Evolutionary conservation across 179 eudicot species (phyloP).

Genomic region (Vitellaria paradoxa): DNA sequence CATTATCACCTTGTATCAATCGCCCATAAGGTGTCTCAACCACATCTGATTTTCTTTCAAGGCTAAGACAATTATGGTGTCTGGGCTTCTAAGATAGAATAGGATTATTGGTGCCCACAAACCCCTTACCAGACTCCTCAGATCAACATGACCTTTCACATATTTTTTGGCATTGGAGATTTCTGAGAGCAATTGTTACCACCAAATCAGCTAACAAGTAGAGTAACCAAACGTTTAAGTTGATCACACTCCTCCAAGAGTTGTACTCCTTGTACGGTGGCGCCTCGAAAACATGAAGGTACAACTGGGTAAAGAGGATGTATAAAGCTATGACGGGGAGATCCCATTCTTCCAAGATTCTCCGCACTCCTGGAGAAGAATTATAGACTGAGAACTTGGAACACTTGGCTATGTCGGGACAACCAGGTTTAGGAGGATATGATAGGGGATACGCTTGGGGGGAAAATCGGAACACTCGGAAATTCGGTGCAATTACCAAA

Average conservation of each 20-base stretch:
- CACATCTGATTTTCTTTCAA: not conserved
- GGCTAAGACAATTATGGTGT: not conserved
- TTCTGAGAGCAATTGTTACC: not conserved
- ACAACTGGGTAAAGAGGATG: no score
- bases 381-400: no score
- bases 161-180: not conserved
- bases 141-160: not conserved
- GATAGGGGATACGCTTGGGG: no score
- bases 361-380: not conserved
- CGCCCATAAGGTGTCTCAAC: not conserved
- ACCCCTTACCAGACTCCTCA: not conserved
- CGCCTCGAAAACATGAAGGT: not conserved
- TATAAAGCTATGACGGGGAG: not conserved
- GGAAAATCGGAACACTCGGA: no score
- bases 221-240: no score
- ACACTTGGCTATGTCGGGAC: no score
- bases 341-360: not conserved
- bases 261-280: not conserved
- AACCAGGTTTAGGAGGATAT: no score
- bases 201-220: not conserved
- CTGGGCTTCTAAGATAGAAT: constrained; percentile 6
- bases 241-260: not conserved
- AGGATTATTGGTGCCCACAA: not conserved
- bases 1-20: not conserved
- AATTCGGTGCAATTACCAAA: no score